Evolutionary conservation across 208 protist species (phyloP).

Genomic region (Crithidia thermophila): DNA sequence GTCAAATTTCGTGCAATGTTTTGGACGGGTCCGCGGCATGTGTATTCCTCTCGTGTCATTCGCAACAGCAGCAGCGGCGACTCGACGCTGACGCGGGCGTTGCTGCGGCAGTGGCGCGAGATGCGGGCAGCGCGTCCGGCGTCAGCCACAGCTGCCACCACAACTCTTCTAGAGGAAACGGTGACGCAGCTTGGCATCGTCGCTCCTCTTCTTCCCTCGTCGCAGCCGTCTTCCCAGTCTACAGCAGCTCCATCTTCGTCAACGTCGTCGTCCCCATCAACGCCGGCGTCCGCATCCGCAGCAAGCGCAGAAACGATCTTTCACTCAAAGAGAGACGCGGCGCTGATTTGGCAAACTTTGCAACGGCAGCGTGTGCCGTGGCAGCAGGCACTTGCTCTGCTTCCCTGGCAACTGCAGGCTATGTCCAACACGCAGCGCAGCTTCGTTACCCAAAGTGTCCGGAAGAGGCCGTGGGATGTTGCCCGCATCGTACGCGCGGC

Average conservation of each 20-base stretch:
- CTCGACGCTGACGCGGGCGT: not conserved
- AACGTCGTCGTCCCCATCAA: not conserved
- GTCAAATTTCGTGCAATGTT: too few relatives aligned
- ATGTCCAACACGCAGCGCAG: conserved; percentile 39
- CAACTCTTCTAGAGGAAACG: conserved; percentile 41
- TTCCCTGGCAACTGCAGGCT: conserved; percentile 42
- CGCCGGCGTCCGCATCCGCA: not conserved
- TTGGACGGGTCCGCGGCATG: not conserved
- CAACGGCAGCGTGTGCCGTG: conserved; percentile 53
- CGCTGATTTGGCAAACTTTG: conserved; percentile 59
- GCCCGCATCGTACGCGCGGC: conserved; percentile 33
- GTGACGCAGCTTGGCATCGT: conserved; percentile 4
- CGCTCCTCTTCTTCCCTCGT: not conserved
- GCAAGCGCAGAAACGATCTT: too few relatives aligned
- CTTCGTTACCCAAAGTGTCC: conserved; percentile 19
- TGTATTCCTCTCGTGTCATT: not conserved
- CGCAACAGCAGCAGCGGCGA: not conserved
- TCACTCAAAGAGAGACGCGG: conserved; percentile 20
- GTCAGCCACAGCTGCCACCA: conserved; percentile 6
- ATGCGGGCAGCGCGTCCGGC: conserved; percentile 7
- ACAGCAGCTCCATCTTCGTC: not conserved
- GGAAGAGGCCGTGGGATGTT: conserved; percentile 20
- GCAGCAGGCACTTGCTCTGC: conserved; percentile 43
- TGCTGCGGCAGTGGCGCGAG: conserved; percentile 26
- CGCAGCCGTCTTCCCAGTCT: too few relatives aligned